Percentiles rank a stretch among this genome's conserved stretches.
Evolutionary conservation across 1,284 basidiomycete species (phyloP).

Genomic region (Cryptococcus hybrid): DNA sequence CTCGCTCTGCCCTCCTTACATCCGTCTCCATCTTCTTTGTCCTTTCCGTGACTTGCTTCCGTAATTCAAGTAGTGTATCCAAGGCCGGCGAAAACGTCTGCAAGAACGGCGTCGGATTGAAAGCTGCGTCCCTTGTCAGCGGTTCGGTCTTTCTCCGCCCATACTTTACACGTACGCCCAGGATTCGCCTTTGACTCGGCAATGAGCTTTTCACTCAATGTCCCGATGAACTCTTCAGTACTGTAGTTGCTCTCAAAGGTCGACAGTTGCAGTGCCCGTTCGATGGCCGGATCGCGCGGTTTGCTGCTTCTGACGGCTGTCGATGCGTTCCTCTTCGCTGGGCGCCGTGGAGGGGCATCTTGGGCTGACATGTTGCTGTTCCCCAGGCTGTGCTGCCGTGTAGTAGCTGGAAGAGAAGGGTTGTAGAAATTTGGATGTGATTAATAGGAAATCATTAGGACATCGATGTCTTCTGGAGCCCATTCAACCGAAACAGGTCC

Average conservation of each 20-base stretch:
- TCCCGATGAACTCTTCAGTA: constrained; percentile 82
- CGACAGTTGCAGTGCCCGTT: constrained; percentile 63
- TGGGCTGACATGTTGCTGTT: too few relatives aligned
- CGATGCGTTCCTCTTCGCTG: background rate
- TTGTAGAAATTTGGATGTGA: too few relatives aligned
- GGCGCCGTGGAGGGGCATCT: background rate
- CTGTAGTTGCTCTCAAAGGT: constrained; percentile 84
- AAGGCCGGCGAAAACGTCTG: constrained; percentile 86
- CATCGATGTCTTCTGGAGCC: too few relatives aligned
- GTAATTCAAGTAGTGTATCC: constrained; percentile 77
- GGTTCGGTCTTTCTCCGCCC: background rate
- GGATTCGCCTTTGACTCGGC: constrained; percentile 75
- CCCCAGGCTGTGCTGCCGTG: too few relatives aligned
- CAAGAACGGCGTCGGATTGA: constrained; percentile 92
- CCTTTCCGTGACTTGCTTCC: constrained; percentile 82
- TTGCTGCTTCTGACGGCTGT: background rate
- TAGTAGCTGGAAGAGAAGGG: too few relatives aligned
- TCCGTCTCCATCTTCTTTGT: constrained; percentile 88
- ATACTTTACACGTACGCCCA: constrained; percentile 65
- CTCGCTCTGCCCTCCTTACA: constrained; percentile 83
- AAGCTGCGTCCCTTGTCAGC: constrained; percentile 59
- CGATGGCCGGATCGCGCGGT: constrained; percentile 56
- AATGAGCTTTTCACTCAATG: constrained; percentile 81
- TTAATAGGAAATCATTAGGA: too few relatives aligned
- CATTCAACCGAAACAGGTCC: too few relatives aligned